Evolutionary conservation across 306 rosid species (phyloP), one percentile per base, ranked within the genome.

Genomic region (Citrullus amarus): DNA sequence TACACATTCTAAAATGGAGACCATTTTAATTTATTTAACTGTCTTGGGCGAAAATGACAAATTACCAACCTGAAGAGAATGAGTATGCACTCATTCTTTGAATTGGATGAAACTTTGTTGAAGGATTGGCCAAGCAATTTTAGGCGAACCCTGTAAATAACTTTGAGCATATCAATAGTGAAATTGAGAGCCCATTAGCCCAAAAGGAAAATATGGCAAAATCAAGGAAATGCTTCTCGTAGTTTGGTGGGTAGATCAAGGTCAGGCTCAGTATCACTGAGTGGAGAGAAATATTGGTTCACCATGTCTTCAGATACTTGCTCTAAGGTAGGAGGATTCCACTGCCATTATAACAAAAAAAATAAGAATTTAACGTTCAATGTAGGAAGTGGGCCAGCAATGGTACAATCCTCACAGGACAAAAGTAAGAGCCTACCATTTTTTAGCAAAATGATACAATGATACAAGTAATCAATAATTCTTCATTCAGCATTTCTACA

Each of bases 281-380:
- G 75, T 61, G 88, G 92, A 80, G 82, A 85, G 79, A 94, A 94
- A 86, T 89, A 94, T 18, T 82, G 89, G 77, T 86, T 90, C 81
- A 94, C 96, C 98, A 92, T 88, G 76, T 92, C 97, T 79, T 80
- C 56, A 55, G 95, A 87, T 58, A 94, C 96, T 84, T 82, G 87
- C 50, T 89, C 96, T 81, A 94, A 79, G 25, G 83, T 92, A n/a
- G 97, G 96, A 83, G 98, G 98, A 87, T 94, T 87, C 98, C 98
- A 92, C 96, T 92, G 96, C 82, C 36, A 48, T 13, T 53, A 46
- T 2, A 36, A 36, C 39, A 32, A 32, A 32, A 32, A 3, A 32
- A 32, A 32, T 32, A 32, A 32, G 34, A 32, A 32, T 32, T 32
- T 32, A 32, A 32, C 34, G 1, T 32, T 32, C 34, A 32, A 3